Base-by-base conservation (phyloP, 2,329 filamentous ascomycete genomes). In the Fusarium pseudonygamai region DNA sequence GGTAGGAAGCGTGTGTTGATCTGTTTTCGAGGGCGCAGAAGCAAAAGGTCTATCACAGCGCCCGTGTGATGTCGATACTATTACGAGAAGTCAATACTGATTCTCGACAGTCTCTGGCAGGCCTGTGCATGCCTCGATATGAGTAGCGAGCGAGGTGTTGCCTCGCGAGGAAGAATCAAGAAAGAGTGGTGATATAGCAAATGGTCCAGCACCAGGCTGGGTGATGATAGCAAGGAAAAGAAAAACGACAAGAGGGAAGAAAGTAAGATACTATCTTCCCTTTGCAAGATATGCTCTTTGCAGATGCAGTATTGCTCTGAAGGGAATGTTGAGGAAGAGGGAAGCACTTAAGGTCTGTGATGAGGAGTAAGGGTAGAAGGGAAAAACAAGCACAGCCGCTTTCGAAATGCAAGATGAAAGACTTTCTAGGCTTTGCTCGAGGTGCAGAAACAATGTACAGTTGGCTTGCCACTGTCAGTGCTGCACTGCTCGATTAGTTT, bases 391-490 rank as follows among this genome's bases (percentile, higher is more conserved):
- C 11, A 20, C 30, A 24, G 18, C 12, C 18, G 18, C 28, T 43
- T n/a, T 59, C 14, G 18, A 59, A 24, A 28, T 34, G 20, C n/a
- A 37, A 30, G 30, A 18, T 65, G 28, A 14, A 40, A 45, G 10
- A 26, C 32, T 28, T 49, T 63, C 32, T 12, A 42, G 34, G 30
- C 40, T 69, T 20, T 26, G 15, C 59, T n/a, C 37, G n/a, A 18
- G 59, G 30, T n/a, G 20, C 36, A 37, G 28, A 53, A 58, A 28
- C 46, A 16, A 36, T 50, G 36, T 37, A 52, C 56, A 42, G 34
- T 69, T 60, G 39, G 32, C n/a, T 37, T 53, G 60, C 26, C 67
- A 47, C 39, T 69, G 67, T 12, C 43, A 39, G 45, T 49, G 49
- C 61, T 42, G 39, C 42, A 22, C 28, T 36, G 24, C n/a, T 36